A percentile compares a stretch with the other conserved stretches of the same genome.
Conservation (phyloP, 306 rosid species). For the Cercis canadensis region DNA sequence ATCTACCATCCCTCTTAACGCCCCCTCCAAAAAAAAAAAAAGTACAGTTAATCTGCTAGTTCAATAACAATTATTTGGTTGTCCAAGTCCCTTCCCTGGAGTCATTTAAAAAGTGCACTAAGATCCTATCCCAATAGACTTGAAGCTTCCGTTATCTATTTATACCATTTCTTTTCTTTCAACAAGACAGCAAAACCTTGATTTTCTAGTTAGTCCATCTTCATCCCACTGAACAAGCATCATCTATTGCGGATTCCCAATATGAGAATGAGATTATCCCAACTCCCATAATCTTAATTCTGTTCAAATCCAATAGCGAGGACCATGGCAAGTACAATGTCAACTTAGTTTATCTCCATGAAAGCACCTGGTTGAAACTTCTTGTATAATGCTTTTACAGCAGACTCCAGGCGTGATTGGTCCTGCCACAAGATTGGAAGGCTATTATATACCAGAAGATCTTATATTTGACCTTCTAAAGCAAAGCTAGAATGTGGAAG, state of each 20-base stretch:
- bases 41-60: conserved; percentile 3
- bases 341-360: conserved; percentile 48
- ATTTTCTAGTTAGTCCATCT: conserved; percentile 28
- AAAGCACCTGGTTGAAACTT: conserved; percentile 70
- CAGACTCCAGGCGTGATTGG: conserved; percentile 60
- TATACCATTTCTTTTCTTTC: conserved; percentile 27
- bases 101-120: conserved; percentile 29
- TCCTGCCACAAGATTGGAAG: conserved; percentile 57
- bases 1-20: too few relatives aligned
- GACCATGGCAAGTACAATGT: conserved; percentile 26
- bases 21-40: too few relatives aligned
- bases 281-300: conserved; percentile 32
- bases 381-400: conserved; percentile 56
- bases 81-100: conserved; percentile 15
- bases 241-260: conserved; percentile 28
- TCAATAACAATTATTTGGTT: not conserved
- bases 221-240: conserved; percentile 21
- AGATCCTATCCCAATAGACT: conserved; percentile 1
- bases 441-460: conserved; percentile 2
- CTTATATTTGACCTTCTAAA: not conserved
- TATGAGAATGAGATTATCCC: conserved; percentile 32
- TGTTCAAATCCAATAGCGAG: conserved; percentile 30
- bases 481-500: conserved; percentile 13
- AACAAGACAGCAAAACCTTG: conserved; percentile 21
- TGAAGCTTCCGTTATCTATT: conserved; percentile 35